A percentile compares a stretch with the other conserved stretches of the same genome.
Conservation (phyloP, 345 rosid species). For the Cardiospermum halicacabum region DNA sequence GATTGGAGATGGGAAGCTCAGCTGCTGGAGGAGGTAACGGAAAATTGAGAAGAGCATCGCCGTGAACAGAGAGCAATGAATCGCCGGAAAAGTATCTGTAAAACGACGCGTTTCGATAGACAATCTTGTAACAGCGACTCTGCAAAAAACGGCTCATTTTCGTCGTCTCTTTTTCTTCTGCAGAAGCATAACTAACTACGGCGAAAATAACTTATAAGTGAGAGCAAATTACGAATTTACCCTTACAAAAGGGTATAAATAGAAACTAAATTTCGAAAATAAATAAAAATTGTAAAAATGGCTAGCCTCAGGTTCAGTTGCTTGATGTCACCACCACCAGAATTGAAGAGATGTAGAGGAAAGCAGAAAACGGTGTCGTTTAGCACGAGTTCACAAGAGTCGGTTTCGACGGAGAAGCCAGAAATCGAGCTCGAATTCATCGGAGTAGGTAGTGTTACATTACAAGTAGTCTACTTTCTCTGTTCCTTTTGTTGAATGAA, state of each 20-base stretch:
- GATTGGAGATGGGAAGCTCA: too few relatives aligned
- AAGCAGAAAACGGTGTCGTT: slow-evolving; percentile 18
- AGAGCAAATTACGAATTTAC: not conserved
- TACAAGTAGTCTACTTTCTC: not conserved
- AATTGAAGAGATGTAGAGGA: not conserved
- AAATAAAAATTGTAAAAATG: slow-evolving; percentile 18
- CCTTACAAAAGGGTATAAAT: not conserved
- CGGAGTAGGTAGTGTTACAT: slow-evolving; percentile 50
- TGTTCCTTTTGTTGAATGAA: too few relatives aligned
- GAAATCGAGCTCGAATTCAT: slow-evolving; percentile 78
- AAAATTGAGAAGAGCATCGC: slow-evolving; percentile 35
- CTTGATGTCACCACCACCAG: slow-evolving; percentile 8
- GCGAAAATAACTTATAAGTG: too few relatives aligned
- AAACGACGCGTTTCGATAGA: slow-evolving; percentile 3
- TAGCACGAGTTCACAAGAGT: slow-evolving; percentile 26
- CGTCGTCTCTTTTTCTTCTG: too few relatives aligned
- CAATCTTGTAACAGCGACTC: slow-evolving; percentile 13
- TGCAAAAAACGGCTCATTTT: slow-evolving; percentile 30
- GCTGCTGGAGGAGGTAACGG: slow-evolving; percentile 21
- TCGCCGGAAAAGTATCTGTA: slow-evolving; percentile 23
- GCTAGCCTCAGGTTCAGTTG: slow-evolving; percentile 36
- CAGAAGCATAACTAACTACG: too few relatives aligned
- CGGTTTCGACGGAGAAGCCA: slow-evolving; percentile 36
- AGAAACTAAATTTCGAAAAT: not conserved
- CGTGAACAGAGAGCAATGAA: slow-evolving; percentile 28